Base-by-base conservation (phyloP, 2,329 filamentous ascomycete species). In the Neophaeococcomyces aloes region DNA sequence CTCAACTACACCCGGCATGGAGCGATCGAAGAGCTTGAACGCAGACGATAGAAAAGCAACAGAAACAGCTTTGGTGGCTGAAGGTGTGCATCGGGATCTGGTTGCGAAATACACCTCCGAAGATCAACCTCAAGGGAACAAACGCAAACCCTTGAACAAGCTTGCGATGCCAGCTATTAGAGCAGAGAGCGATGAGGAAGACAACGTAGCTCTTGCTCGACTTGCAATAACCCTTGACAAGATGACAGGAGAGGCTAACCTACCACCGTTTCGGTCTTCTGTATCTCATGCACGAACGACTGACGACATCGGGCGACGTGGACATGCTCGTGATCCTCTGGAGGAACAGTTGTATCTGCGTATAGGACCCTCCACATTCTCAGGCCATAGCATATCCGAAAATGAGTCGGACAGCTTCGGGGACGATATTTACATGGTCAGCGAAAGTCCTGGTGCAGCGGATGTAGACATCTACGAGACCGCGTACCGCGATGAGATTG, bases 391-490 rank as follows among this genome's bases (percentile, higher is more conserved):
- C 1, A 79, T n/a, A n/a, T n/a, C 80, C 34, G 69, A 72, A 2
- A 68, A 68, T 14, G 54, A 59, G n/a, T 53, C 61, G 4, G 45
- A 51, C 38, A 39, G 43, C 6, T 45, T 49, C 5, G 42, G 50
- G 2, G 55, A 59, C 30, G 48, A 49, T 35, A 53, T 56, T 17
- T 64, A 59, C 17, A 60, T 81, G 3, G 79, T 94, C 31, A 85
- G 84, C 23, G 87, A 94, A 62, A 93, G 85, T 1, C 89, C 89
- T 2, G 81, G 81, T 0, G 82, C 81, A 1, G 83, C 85, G 4
- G 86, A 93, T 48, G 86, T 86, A 54, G 80, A 91, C 57, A 81
- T 96, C 46, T 95, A 94, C 61, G 86, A 94, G 60, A 78, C 75
- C 1, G 89, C 89, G 0, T 95, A 94, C 59, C 78, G 85, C 57